These are phyloP conservation scores for Trypanosoma cruzi DNA, from an alignment of 208 protist genomes.

Conservation along the genomic window DNA sequence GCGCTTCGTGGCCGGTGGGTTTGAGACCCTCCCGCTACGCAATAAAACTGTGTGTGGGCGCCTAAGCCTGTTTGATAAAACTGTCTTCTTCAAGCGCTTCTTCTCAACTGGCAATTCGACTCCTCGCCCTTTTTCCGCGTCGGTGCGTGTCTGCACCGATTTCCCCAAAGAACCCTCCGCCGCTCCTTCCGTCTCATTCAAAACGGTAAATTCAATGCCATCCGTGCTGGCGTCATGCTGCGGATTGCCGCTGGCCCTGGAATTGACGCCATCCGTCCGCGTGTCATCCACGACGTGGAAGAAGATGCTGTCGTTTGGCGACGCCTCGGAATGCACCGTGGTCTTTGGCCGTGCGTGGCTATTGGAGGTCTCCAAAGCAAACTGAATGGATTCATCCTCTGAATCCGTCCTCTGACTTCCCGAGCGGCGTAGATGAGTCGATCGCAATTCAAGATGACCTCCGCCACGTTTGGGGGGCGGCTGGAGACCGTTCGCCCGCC, in stretches of 20 bases:
- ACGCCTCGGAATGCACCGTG: constrained; percentile 1
- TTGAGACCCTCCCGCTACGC: not conserved
- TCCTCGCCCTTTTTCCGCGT: not conserved
- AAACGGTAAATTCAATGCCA: not conserved
- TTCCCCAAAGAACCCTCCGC: not conserved
- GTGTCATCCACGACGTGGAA: constrained; percentile 46
- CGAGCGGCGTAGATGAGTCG: not conserved
- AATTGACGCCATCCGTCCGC: constrained; percentile 1
- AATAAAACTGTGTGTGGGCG: not conserved
- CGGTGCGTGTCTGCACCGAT: not conserved
- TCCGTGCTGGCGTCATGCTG: not conserved
- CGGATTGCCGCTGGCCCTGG: not conserved
- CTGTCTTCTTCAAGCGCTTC: not conserved
- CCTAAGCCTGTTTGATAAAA: constrained; percentile 29
- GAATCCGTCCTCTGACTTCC: not conserved
- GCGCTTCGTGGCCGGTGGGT: too few relatives aligned
- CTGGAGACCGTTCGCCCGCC: not conserved
- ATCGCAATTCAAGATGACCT: not conserved
- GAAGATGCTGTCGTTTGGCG: constrained; percentile 48
- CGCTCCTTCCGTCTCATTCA: not conserved
- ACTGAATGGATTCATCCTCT: constrained; percentile 28
- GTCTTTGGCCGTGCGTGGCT: not conserved
- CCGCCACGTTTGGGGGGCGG: not conserved
- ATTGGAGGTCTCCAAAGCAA: constrained; percentile 20
- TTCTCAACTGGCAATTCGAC: not conserved